Evolutionary conservation across 306 rosid genomes (phyloP).

Genomic region (Vigna unguiculata): DNA sequence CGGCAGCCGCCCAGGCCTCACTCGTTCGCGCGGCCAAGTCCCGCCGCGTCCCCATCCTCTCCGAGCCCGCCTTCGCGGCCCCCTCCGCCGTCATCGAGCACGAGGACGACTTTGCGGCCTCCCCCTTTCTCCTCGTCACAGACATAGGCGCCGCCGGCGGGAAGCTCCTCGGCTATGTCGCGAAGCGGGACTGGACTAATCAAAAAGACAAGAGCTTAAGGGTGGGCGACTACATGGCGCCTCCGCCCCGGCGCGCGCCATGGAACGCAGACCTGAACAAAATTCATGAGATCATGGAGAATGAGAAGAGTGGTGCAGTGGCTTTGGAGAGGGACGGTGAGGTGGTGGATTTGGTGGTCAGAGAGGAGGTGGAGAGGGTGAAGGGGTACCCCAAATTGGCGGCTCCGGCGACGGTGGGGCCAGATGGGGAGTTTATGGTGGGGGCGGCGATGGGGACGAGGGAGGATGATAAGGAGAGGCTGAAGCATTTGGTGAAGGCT

Average conservation of each 20-base stretch:
- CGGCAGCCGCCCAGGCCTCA: slow-evolving; percentile 62
- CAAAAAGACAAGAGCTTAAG: slow-evolving; percentile 50
- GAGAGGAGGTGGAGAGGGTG: slow-evolving; percentile 74
- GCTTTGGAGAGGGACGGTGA: slow-evolving; percentile 56
- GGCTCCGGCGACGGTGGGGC: slow-evolving; percentile 68
- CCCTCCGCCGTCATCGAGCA: slow-evolving; percentile 55
- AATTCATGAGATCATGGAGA: slow-evolving; percentile 50
- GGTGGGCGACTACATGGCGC: slow-evolving; percentile 59
- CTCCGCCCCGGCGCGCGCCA: slow-evolving; percentile 46
- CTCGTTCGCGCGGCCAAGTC: slow-evolving; percentile 70
- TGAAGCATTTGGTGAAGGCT: slow-evolving; percentile 78
- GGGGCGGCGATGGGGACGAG: slow-evolving; percentile 94
- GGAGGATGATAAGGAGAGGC: slow-evolving; percentile 79
- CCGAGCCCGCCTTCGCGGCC: slow-evolving; percentile 59
- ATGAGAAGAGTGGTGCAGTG: slow-evolving; percentile 52
- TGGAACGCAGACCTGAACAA: slow-evolving; percentile 59
- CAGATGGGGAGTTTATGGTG: slow-evolving; percentile 75
- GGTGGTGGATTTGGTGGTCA: slow-evolving; percentile 67
- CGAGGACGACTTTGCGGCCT: slow-evolving; percentile 51
- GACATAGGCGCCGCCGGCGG: slow-evolving; percentile 57
- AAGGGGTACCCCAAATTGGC: slow-evolving; percentile 73
- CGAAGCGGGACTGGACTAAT: slow-evolving; percentile 56
- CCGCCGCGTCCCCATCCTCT: slow-evolving; percentile 76
- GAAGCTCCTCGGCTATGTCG: slow-evolving; percentile 67
- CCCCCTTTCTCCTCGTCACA: slow-evolving; percentile 69